These are phyloP conservation scores for Fraxinus anomala DNA, from an alignment of 257 asterid species.

Conservation along the genomic window DNA sequence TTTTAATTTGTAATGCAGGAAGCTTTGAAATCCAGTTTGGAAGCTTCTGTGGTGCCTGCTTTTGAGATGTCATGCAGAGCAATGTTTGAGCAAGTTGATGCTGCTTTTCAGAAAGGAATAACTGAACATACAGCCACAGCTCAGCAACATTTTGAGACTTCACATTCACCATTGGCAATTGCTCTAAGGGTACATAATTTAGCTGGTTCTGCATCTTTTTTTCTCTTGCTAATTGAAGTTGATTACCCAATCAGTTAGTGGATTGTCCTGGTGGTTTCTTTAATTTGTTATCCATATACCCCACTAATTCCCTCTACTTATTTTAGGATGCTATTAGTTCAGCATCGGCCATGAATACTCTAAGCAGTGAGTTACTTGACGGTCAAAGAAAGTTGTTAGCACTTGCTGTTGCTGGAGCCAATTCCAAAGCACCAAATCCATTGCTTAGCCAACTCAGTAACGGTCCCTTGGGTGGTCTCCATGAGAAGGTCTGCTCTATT, in stretches of 20 bases:
- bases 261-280: conserved; percentile 8
- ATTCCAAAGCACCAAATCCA: conserved; percentile 61
- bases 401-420: conserved; percentile 77
- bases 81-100: conserved; percentile 96
- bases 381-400: conserved; percentile 86
- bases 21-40: conserved; percentile 72
- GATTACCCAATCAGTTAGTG: not conserved
- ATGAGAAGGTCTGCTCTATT: conserved; percentile 65
- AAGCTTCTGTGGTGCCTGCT: conserved; percentile 83
- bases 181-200: conserved; percentile 65
- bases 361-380: conserved; percentile 80
- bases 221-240: not conserved
- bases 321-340: conserved; percentile 85
- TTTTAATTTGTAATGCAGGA: conserved; percentile 60
- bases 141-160: conserved; percentile 81
- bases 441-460: conserved; percentile 73
- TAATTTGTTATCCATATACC: not conserved
- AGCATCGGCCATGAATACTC: conserved; percentile 75
- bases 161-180: conserved; percentile 79
- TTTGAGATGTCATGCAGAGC: conserved; percentile 93
- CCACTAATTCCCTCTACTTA: not conserved
- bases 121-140: conserved; percentile 69
- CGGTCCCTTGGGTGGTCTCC: conserved; percentile 80
- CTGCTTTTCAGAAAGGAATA: conserved; percentile 88
- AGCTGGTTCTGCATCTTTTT: not conserved